Percentiles rank a stretch among this genome's conserved stretches.
Evolutionary conservation across 2,329 filamentous ascomycete species (phyloP).

Genomic region (Alternaria solani): DNA sequence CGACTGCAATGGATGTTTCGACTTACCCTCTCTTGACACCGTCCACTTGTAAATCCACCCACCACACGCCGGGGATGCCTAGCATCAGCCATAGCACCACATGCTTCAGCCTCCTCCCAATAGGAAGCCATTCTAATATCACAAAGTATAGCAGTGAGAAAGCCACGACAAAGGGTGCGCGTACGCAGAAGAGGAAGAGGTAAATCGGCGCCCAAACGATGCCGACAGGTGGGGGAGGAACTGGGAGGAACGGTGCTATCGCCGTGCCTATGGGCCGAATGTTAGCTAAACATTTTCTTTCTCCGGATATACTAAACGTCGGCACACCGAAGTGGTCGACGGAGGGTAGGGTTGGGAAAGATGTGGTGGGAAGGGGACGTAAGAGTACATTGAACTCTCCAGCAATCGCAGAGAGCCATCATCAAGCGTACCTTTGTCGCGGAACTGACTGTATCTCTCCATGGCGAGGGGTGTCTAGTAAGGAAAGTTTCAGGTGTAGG

Average conservation of each 20-base stretch:
- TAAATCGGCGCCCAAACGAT: conserved; percentile 70
- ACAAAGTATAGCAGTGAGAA: conserved; percentile 77
- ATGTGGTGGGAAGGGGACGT: not conserved
- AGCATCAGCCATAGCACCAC: conserved; percentile 87
- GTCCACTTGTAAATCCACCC: conserved; percentile 98
- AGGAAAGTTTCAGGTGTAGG: conserved; percentile 5
- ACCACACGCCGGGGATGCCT: conserved; percentile 92
- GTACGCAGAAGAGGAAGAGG: conserved; percentile 77
- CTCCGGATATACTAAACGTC: not conserved
- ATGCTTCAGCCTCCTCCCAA: conserved; percentile 76
- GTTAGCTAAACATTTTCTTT: conserved; percentile 20
- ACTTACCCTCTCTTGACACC: conserved; percentile 87
- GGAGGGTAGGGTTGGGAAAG: not conserved
- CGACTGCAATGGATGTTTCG: not conserved
- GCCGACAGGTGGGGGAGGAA: conserved; percentile 69
- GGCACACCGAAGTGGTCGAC: too few species aligned
- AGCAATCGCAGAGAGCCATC: not conserved
- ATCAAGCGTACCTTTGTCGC: conserved; percentile 75
- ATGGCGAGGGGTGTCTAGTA: conserved; percentile 58
- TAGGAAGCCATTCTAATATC: conserved; percentile 81
- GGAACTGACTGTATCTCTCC: conserved; percentile 95
- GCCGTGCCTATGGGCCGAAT: conserved; percentile 75
- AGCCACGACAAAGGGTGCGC: conserved; percentile 78
- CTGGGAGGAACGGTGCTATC: conserved; percentile 93
- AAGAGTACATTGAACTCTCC: not conserved